Evolutionary conservation across 1,284 basidiomycete species (phyloP), one percentile per base, ranked within the genome.

Genomic region (Puccinia novopanici): DNA sequence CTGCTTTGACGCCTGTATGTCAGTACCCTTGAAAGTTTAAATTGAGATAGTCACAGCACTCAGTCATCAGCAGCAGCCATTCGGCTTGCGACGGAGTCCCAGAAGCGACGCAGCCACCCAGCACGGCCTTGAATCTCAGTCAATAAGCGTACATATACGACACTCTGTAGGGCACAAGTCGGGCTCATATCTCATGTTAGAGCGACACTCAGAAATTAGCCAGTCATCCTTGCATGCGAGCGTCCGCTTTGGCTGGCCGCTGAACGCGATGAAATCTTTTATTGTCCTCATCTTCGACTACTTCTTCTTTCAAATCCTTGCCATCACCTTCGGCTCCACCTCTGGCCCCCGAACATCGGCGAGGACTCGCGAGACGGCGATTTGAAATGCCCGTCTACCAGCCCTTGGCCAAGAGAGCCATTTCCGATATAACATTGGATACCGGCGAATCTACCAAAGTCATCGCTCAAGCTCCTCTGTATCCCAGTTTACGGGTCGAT

Each of bases 201-300:
- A 61, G 15, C 59, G 59, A 61, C 59, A 15, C 2, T 17, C 17
- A 37, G 34, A 37, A 42, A 65, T 42, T 45, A 65, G 17, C 61
- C 19, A 42, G n/a, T 24, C 17, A 42, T 65, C 22, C 61, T n/a
- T 42, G 40, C 61, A 42, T 65, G 4, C 37, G 9, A 65, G 9
- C 22, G 13, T 19, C 34, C n/a, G 6, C 61, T 65, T 42, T 45
- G 12, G 13, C 59, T 65, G 37, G 9, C 40, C n/a, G 22, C 40
- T 65, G 61, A 65, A 65, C 61, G 6, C 42, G 37, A 65, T 65
- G 37, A 65, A 65, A 65, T 42, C 61, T 42, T 65, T 65, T 34
- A 65, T 65, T 42, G 61, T 65, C 61, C 3, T 65, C 61, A 37
- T 42, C 0, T 65, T 65, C 42, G 61, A 65, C 13, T 65, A 65